phyloP scores from a whole-genome alignment of 2,329 filamentous ascomycete species.

The Endocalyx cinctus region DNA sequence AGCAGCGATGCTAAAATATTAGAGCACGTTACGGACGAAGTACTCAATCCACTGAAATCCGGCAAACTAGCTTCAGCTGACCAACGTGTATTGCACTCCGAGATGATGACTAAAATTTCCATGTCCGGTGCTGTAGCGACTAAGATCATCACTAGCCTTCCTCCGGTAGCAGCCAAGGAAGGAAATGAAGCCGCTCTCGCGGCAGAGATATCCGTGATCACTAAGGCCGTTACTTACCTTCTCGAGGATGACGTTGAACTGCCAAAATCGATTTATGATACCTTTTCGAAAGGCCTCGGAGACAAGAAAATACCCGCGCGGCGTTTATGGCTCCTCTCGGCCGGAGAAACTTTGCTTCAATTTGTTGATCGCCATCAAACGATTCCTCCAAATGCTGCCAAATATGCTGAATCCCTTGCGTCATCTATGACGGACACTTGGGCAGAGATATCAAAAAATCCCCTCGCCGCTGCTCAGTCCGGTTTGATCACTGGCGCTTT shows the following conservation, averaged over 20 bases:
- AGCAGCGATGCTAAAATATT: slow-evolving; percentile 50
- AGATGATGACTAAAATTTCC: slow-evolving; percentile 67
- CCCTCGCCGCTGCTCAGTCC: slow-evolving; percentile 72
- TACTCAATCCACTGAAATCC: slow-evolving; percentile 72
- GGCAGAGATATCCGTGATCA: slow-evolving; percentile 69
- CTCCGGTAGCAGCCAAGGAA: slow-evolving; percentile 71
- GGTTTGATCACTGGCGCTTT: slow-evolving; percentile 78
- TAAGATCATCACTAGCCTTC: slow-evolving; percentile 63
- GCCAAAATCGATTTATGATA: slow-evolving; percentile 63
- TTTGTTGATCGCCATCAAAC: slow-evolving; percentile 40
- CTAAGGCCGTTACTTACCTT: slow-evolving; percentile 58
- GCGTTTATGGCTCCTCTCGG: slow-evolving; percentile 73
- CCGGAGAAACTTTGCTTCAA: slow-evolving; percentile 66
- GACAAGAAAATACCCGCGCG: slow-evolving; percentile 80
- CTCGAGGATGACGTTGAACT: slow-evolving; percentile 57
- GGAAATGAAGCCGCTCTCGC: slow-evolving; percentile 79
- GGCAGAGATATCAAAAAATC: slow-evolving; percentile 73
- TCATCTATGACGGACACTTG: slow-evolving; percentile 63
- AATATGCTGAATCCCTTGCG: slow-evolving; percentile 49
- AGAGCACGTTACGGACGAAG: slow-evolving; percentile 69
- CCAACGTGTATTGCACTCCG: slow-evolving; percentile 76
- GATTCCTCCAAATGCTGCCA: slow-evolving; percentile 41
- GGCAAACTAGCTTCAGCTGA: slow-evolving; percentile 82
- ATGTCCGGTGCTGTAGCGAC: slow-evolving; percentile 57
- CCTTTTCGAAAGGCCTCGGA: slow-evolving; percentile 72